Evolutionary conservation across 257 asterid genomes (phyloP).

Genomic region (Thymus quinquecostatus): DNA sequence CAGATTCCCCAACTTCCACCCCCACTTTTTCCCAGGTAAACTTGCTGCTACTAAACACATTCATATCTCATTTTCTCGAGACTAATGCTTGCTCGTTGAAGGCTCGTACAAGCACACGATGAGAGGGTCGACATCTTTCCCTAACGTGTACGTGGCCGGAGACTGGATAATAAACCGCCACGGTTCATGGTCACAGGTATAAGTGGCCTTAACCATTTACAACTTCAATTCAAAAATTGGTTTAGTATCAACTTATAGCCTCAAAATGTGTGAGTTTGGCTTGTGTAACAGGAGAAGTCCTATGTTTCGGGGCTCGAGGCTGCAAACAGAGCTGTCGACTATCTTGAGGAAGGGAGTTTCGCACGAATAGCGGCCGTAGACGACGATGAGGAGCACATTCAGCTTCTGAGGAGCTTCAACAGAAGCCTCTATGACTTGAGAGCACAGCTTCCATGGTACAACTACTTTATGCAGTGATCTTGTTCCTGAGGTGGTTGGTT

Average conservation of each 20-base stretch:
- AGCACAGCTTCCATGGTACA: conserved; percentile 56
- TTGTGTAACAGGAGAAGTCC: conserved; percentile 52
- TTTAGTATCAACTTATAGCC: neutral
- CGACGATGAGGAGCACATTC: conserved; percentile 64
- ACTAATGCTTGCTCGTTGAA: conserved; percentile 13
- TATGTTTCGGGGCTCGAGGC: conserved; percentile 64
- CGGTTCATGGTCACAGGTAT: conserved; percentile 69
- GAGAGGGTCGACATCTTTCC: conserved; percentile 61
- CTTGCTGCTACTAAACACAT: neutral
- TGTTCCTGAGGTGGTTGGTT: too few species aligned
- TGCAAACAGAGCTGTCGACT: conserved; percentile 62
- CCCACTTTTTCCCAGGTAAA: conserved; percentile 69
- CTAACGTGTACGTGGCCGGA: conserved; percentile 65
- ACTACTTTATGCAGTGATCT: conserved; percentile 52
- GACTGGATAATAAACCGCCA: conserved; percentile 63
- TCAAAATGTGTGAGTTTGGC: neutral
- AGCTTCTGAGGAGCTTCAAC: conserved; percentile 48
- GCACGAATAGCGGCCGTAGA: conserved; percentile 47
- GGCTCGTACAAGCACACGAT: conserved; percentile 73
- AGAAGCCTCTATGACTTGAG: conserved; percentile 46
- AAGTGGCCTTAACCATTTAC: neutral
- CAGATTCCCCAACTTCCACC: conserved; percentile 56
- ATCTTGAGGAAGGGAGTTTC: conserved; percentile 48
- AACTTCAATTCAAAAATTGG: too few species aligned
- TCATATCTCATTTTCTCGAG: neutral